Evolutionary conservation across 202 grass and related monocot genomes (phyloP), one percentile per base, ranked within the genome.

Genomic region (Setaria italica): DNA sequence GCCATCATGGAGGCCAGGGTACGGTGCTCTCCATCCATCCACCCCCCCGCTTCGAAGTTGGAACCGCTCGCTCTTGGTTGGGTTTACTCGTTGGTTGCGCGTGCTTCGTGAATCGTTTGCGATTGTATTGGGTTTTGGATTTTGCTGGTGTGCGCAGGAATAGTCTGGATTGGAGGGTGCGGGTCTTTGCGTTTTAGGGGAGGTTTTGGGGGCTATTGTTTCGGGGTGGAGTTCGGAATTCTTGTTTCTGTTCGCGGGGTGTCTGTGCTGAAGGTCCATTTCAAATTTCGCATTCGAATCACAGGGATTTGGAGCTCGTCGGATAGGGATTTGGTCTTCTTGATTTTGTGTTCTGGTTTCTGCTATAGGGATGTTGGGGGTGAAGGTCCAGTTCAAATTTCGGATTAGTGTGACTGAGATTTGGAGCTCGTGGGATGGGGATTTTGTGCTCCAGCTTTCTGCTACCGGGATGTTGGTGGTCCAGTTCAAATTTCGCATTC

Each of bases 1-100:
- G 82, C 86, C 72, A 43, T 94, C 91, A 92, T 91, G 93, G 86
- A 88, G 29, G 76, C 81, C 63, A 98, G 82, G 93, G 95, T 98
- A 82, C 76, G 50, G 8, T 12, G 4, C 19, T 29, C 21, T 33
- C 53, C 5, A 9, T 4, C 13, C 47, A 29, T 25, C 39, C 39
- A 41, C 6, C 50, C 7, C 46, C 37, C 20, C 12, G 66, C 30
- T 41, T 41, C 39, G 5, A 41, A 41, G 48, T 42, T 54, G 34
- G 49, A 74, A 55, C 32, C 50, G 59, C 62, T 79, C 29, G 58
- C 32, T 67, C 50, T 33, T 51, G 50, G 12, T 75, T 0, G 21
- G 45, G 14, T 60, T 67, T 12, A 3, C 72, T 72, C 12, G 67
- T 29, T 42, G 39, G 58, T 39, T 46, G 64, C 60, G 39, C 68